Conservation (phyloP, 1,284 basidiomycete species). For the Trichosporon sp. region DNA sequence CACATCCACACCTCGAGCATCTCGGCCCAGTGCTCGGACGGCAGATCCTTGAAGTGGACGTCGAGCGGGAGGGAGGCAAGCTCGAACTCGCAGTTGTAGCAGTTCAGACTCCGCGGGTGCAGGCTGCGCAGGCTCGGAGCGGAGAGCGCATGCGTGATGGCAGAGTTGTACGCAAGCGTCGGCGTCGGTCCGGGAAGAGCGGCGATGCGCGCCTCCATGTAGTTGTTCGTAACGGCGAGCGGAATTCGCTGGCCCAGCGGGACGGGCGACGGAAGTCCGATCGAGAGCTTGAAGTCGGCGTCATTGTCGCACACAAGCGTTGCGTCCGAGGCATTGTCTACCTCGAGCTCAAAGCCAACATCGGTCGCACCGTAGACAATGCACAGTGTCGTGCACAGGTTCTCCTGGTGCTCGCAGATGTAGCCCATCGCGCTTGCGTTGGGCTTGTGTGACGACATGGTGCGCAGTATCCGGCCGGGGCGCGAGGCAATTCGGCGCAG, state of each 20-base stretch:
- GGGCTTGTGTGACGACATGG: background rate
- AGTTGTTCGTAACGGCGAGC: slow-evolving; percentile 39
- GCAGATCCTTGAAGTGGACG: slow-evolving; percentile 67
- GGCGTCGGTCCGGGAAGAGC: slow-evolving; percentile 37
- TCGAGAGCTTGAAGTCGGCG: slow-evolving; percentile 54
- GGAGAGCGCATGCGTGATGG: slow-evolving; percentile 34
- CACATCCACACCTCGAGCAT: slow-evolving; percentile 98
- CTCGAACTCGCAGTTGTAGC: slow-evolving; percentile 58
- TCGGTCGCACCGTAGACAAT: slow-evolving; percentile 50
- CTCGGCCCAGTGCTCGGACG: slow-evolving; percentile 94
- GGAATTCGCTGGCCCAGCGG: slow-evolving; percentile 52
- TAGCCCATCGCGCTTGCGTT: slow-evolving; percentile 46
- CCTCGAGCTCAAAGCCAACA: slow-evolving; percentile 30
- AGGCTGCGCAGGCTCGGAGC: slow-evolving; percentile 31
- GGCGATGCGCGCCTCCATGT: slow-evolving; percentile 62
- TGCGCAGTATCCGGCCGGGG: background rate
- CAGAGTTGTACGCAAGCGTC: slow-evolving; percentile 36
- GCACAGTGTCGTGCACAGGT: slow-evolving; percentile 65
- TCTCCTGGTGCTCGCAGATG: slow-evolving; percentile 78
- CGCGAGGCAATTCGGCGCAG: background rate
- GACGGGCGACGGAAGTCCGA: slow-evolving; percentile 62
- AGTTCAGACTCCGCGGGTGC: slow-evolving; percentile 33
- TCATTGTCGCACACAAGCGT: slow-evolving; percentile 60
- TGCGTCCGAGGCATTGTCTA: slow-evolving; percentile 52
- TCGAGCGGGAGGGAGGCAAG: slow-evolving; percentile 61